A percentile compares a stretch with the other conserved stretches of the same genome.
Conservation (phyloP, 345 rosid species). For the Linum lewisii region DNA sequence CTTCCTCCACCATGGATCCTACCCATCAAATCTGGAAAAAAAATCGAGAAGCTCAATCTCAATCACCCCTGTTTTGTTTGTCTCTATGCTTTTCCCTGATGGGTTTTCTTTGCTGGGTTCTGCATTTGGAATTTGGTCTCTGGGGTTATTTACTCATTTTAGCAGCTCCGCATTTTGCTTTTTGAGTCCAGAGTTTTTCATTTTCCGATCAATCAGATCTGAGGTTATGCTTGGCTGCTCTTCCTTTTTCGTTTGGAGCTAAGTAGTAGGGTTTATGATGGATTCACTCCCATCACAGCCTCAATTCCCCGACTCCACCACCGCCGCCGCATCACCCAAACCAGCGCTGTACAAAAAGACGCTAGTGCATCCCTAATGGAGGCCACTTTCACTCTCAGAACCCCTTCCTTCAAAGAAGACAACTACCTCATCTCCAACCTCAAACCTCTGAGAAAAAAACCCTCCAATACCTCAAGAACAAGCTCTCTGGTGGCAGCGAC, state of each 20-base stretch:
- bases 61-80: too few species aligned
- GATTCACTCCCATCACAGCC: slow-evolving; percentile 25
- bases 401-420: slow-evolving; percentile 76
- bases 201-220: slow-evolving; percentile 70
- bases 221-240: slow-evolving; percentile 15
- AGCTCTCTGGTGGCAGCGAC: slow-evolving; percentile 34
- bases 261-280: slow-evolving; percentile 15
- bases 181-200: slow-evolving; percentile 13
- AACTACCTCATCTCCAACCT: slow-evolving; percentile 62
- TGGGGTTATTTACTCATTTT: slow-evolving; percentile 1
- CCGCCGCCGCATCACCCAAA: slow-evolving; percentile 26
- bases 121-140: slow-evolving; percentile 11
- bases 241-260: slow-evolving; percentile 14
- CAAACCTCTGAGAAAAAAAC: slow-evolving; percentile 64
- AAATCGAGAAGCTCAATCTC: too few species aligned
- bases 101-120: slow-evolving; percentile 16
- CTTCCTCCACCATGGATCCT: too few species aligned
- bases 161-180: slow-evolving; percentile 11
- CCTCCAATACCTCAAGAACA: slow-evolving; percentile 56
- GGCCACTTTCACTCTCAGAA: slow-evolving; percentile 44
- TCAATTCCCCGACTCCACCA: slow-evolving; percentile 20
- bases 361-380: slow-evolving; percentile 72
- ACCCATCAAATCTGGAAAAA: too few species aligned
- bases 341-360: slow-evolving; percentile 42
- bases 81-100: neutral